Base-by-base conservation (phyloP, 2,329 filamentous ascomycete genomes). In the Fusarium neocosmosporiellum region DNA sequence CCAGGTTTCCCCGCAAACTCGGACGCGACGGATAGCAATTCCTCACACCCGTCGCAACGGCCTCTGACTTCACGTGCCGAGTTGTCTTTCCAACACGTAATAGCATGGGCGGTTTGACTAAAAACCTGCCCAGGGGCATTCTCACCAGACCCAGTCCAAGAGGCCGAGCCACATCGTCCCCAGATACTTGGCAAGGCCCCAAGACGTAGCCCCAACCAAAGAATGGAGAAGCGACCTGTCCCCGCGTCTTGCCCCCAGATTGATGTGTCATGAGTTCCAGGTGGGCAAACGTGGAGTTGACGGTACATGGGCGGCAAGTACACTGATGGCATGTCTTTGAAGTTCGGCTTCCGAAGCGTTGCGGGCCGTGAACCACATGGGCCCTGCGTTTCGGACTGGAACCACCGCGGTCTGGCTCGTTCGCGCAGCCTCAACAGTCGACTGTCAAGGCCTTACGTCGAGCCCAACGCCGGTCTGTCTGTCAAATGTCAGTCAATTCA, bases 1-100 rank as follows among this genome's bases (percentile, higher is more conserved):
- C 75, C 73, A 77, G 75, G 72, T 72, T 77, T 77, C 75, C 75
- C 75, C 75, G 73, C 75, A 77, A 77, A 77, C 57, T 70, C 61
- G 54, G 53, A 37, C 53, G n/a, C 48, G 37, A 58, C 61, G 59
- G 63, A 68, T 65, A 46, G 59, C 43, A 61, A 54, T 58, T 69
- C 46, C 39, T 63, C 65, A 63, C 57, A 63, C 50, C 65, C 34
- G 65, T 65, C 65, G 39, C 50, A 62, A 48, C 69, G 67, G 58
- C 55, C 60, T 74, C 63, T 22, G 61, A 66, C 62, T 77, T 77
- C 67, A 74, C 73, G 62, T 75, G 72, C 60, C 59, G 53, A 36
- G 33, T 43, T 39, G 48, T 29, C 72, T 72, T 77, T 69, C 64
- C 65, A 70, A 77, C 67, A 73, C 75, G 75, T 77, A 77, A 77